Evolutionary conservation across 192 early-diverging fungal species (phyloP).

Genomic region (Coemansia sp.): DNA sequence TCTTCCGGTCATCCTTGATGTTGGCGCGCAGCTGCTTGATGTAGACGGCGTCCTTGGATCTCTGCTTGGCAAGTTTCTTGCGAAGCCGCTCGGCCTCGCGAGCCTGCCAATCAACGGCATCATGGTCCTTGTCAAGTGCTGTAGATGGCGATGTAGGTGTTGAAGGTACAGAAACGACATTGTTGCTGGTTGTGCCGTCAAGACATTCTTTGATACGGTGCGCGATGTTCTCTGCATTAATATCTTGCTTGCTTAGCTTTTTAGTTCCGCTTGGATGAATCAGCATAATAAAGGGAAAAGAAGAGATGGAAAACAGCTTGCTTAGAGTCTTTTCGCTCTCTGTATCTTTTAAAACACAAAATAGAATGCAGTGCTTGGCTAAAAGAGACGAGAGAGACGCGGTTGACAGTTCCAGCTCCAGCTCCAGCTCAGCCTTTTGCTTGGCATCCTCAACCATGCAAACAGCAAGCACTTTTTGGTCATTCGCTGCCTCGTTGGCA

Average conservation of each 20-base stretch:
- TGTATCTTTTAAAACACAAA: not conserved
- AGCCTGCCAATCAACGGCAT: not conserved
- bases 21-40: conserved; percentile 3
- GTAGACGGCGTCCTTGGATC: not conserved
- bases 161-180: not conserved
- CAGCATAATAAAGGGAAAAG: not conserved
- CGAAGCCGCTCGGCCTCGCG: conserved; percentile 5
- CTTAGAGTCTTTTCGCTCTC: not conserved
- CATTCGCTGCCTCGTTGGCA: not conserved
- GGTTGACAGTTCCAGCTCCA: not conserved
- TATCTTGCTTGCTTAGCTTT: not conserved
- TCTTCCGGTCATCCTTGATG: not conserved
- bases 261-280: not conserved
- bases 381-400: not conserved
- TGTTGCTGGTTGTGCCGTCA: not conserved
- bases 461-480: not conserved
- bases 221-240: not conserved
- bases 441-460: not conserved
- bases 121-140: not conserved
- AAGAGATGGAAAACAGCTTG: not conserved
- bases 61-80: conserved; percentile 1
- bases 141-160: not conserved
- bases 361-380: not conserved
- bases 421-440: not conserved
- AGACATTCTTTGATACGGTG: not conserved